Percentiles rank a stretch among this genome's conserved stretches.
Conservation (phyloP, 257 asterid species). For the Coffea eugenioides region DNA sequence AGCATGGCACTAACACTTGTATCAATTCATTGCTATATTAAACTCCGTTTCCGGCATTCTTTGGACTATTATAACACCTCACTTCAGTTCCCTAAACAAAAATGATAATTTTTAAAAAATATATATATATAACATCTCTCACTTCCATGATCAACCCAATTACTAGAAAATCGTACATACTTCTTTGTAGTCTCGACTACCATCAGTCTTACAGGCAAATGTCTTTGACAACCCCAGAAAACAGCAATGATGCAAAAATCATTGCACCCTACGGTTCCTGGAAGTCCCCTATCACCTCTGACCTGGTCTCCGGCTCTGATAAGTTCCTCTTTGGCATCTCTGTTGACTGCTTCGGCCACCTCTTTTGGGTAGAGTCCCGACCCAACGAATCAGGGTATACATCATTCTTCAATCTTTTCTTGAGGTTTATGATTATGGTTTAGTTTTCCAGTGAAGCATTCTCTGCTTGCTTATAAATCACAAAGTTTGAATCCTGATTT, state of each 20-base stretch:
- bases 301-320: slow-evolving; percentile 72
- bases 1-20: neutral
- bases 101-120: too few relatives aligned
- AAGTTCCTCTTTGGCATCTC: slow-evolving; percentile 74
- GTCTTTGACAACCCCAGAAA: neutral
- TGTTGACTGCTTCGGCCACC: slow-evolving; percentile 58
- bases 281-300: slow-evolving; percentile 95
- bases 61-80: neutral
- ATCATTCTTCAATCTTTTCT: too few relatives aligned
- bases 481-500: neutral
- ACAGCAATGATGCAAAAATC: slow-evolving; percentile 17
- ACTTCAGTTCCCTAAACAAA: neutral
- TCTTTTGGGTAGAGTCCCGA: slow-evolving; percentile 81
- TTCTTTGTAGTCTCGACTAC: neutral
- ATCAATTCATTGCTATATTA: too few relatives aligned
- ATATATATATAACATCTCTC: too few relatives aligned
- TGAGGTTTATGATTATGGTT: neutral
- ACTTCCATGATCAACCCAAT: neutral
- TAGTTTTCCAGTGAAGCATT: neutral
- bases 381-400: slow-evolving; percentile 82
- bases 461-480: neutral
- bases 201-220: neutral
- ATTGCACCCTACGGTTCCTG: slow-evolving; percentile 89
- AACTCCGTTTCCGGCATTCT: too few relatives aligned
- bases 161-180: neutral